Conservation (phyloP, 768 basidiomycete genomes). For the Flagelloscypha sp. region DNA sequence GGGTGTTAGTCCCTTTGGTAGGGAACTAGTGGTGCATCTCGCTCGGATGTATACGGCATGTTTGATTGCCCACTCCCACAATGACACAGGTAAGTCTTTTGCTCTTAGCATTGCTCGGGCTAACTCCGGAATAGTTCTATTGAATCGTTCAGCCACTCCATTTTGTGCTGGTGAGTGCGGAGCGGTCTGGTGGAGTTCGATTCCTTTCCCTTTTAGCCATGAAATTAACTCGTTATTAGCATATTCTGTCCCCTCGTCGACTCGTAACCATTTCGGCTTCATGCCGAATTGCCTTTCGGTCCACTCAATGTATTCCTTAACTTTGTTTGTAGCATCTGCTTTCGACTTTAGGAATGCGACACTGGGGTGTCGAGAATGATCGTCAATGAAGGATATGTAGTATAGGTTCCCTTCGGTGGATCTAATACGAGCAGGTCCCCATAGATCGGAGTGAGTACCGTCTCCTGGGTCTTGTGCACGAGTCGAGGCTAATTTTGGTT, state of each 20-base stretch:
- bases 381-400: slow-evolving; percentile 21
- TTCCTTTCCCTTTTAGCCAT: slow-evolving; percentile 10
- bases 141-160: slow-evolving; percentile 22
- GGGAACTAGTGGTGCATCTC: slow-evolving; percentile 7
- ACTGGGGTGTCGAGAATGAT: slow-evolving; percentile 5
- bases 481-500: slow-evolving; percentile 22
- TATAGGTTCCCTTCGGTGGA: slow-evolving; percentile 18
- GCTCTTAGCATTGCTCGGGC: slow-evolving; percentile 15
- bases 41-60: slow-evolving; percentile 17
- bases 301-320: slow-evolving; percentile 7
- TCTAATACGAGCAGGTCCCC: slow-evolving; percentile 19
- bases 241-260: slow-evolving; percentile 20
- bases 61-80: slow-evolving; percentile 17
- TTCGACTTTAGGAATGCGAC: slow-evolving; percentile 13
- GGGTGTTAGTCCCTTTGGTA: slow-evolving; percentile 7
- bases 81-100: slow-evolving; percentile 10
- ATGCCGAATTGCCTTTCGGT: neutral
- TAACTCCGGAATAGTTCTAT: slow-evolving; percentile 16
- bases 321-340: slow-evolving; percentile 6
- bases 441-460: slow-evolving; percentile 20
- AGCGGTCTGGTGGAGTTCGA: slow-evolving; percentile 13
- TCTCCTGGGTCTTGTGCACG: slow-evolving; percentile 13
- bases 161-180: slow-evolving; percentile 20
- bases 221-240: slow-evolving; percentile 8
- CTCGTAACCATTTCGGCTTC: slow-evolving; percentile 4